Conservation (phyloP, 495 filamentous ascomycete genomes). For the Ascodesmis nigricans region DNA sequence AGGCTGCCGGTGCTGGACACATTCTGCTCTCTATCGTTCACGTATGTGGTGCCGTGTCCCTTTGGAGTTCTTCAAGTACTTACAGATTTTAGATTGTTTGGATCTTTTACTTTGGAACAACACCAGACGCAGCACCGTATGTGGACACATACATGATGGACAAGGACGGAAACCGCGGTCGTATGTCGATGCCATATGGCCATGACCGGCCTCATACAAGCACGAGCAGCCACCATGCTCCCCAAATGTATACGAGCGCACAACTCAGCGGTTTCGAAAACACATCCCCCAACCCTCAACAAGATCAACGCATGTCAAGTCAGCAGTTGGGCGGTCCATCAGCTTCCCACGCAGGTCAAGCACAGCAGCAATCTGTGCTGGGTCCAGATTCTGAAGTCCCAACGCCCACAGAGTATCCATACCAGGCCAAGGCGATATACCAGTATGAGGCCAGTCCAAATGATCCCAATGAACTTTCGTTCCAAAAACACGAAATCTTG, state of each 20-base stretch:
- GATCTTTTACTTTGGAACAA: conserved; percentile 97
- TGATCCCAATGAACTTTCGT: conserved; percentile 94
- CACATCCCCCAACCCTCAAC: conserved; percentile 42
- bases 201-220: conserved; percentile 56
- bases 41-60: conserved; percentile 31
- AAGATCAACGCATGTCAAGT: conserved; percentile 2
- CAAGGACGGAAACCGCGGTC: conserved; percentile 50
- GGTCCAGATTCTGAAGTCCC: conserved; percentile 39
- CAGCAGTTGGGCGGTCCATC: conserved; percentile 18
- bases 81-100: conserved; percentile 51
- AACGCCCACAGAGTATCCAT: conserved; percentile 80
- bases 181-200: conserved; percentile 45
- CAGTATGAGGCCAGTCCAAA: conserved; percentile 96
- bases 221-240: conserved; percentile 46
- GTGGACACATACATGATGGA: conserved; percentile 89
- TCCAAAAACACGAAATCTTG: conserved; percentile 86
- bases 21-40: conserved; percentile 91
- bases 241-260: conserved; percentile 92
- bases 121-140: conserved; percentile 69
- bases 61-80: conserved; percentile 1
- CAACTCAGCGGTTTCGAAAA: conserved; percentile 93
- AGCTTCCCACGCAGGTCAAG: conserved; percentile 23
- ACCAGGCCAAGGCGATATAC: conserved; percentile 94
- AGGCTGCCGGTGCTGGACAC: conserved; percentile 79
- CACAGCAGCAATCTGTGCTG: conserved; percentile 21